Evolutionary conservation across 2,329 filamentous ascomycete genomes (phyloP).

Genomic region (Colletotrichum sojae): DNA sequence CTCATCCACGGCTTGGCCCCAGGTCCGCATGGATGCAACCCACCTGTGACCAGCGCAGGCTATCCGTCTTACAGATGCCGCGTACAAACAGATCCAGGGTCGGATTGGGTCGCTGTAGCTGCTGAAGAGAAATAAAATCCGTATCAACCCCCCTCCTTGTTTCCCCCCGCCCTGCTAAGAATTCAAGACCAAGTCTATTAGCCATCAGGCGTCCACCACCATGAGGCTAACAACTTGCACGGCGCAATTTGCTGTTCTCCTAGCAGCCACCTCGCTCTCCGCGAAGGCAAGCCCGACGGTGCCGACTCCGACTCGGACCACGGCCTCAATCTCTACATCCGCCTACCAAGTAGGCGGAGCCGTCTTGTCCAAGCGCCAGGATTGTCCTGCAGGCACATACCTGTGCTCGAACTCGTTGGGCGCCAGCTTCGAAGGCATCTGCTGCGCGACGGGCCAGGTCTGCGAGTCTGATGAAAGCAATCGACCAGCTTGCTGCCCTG

Average conservation of each 20-base stretch:
- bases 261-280: background rate
- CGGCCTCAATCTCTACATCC: background rate
- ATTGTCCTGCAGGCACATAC: conserved; percentile 65
- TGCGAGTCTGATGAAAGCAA: conserved; percentile 65
- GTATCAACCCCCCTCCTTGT: background rate
- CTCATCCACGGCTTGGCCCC: conserved; percentile 24
- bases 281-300: conserved; percentile 6
- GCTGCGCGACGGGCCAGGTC: conserved; percentile 65
- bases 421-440: conserved; percentile 61
- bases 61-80: background rate
- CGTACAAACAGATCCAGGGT: background rate
- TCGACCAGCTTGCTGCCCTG: conserved; percentile 68
- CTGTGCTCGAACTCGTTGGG: conserved; percentile 64
- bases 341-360: conserved; percentile 19
- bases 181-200: background rate
- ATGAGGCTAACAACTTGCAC: conserved; percentile 29
- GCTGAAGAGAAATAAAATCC: background rate
- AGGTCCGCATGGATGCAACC: conserved; percentile 25
- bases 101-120: background rate
- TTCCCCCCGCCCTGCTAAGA: background rate
- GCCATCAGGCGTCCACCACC: background rate
- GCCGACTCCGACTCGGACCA: conserved; percentile 19
- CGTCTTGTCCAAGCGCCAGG: conserved; percentile 42
- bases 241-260: background rate
- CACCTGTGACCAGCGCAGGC: conserved; percentile 9